Base-by-base conservation (phyloP, 176 grass and related monocot species). In the Carex parvula region DNA sequence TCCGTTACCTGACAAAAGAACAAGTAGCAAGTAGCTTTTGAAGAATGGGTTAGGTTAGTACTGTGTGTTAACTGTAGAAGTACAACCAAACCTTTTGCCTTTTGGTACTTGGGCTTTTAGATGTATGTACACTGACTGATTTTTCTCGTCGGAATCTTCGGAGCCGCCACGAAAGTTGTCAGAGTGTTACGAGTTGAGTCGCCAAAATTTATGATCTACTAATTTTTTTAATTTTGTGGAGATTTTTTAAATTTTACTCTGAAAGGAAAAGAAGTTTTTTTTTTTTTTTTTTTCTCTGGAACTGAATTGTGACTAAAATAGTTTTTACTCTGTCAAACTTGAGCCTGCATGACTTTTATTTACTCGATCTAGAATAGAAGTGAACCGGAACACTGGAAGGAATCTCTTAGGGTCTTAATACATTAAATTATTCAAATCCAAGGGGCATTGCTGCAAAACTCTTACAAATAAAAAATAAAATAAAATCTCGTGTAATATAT, bases 1-100 rank as follows among this genome's bases (percentile, higher is more conserved):
- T 82, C 60, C 21, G 80, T 65, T 82, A 82, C 80, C 69, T 82
- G 80, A 82, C 80, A 82, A 70, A 70, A 64, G 21, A 60, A 59
- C 8, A 62, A 21, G n/a, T 24, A 65, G 14, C 35, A 35, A 35
- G 33, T 44, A 44, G 42, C 42, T 6, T 82, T 65, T 82, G 14
- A 39, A 24, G 60, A 12, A 5, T 46, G 18, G 72, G 46, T 64
- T 42, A 18, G 46, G 59, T 82, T 42, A 32, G 46, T 39, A 5
- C 37, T 6, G 37, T 39, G 37, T 39, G 59, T 82, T 58, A 64
- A 60, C 48, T 52, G n/a, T 13, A 63, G 10, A 22, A 80, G 65
- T 75, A 70, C 4, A 6, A 50, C 48, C 12, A 76, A 55, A 24
- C 20, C 39, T 48, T 54, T 76, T 76, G 72, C 4, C 18, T 22